Evolutionary conservation across 345 rosid species (phyloP), one percentile per base, ranked within the genome.

Genomic region (Eutrema japonicum): DNA sequence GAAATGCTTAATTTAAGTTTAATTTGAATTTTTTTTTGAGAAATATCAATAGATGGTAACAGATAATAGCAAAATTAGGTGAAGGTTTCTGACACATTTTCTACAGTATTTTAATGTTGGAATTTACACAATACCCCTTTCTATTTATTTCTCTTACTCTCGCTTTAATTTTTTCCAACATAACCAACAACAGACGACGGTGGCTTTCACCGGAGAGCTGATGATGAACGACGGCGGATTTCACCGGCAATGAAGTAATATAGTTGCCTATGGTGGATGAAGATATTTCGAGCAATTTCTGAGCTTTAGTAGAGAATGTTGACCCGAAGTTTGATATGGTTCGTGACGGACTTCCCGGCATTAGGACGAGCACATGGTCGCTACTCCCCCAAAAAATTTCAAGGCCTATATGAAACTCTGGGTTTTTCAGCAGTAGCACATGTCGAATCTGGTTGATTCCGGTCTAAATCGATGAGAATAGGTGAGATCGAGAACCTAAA

Each of bases 321-420:
- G 98, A 94, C 82, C 83, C 86, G 36, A 94, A 94, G 84, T 91
- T 91, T 81, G 86, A 88, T 0, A 82, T 85, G 33, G 94, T 89
- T 10, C 83, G 97, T 5, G 97, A 93, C 88, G 81, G 97, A 93
- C 88, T 81, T 91, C 1, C 96, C 94, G 12, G 51, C 85, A 53
- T 82, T 86, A 80, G 90, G 86, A 3, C 82, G 82, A n/a, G 71
- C 81, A 43, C 79, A 78, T 16, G 82, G 81, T 40, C 85, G 85
- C 76, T 82, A 77, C 68, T 89, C 91, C 72, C 85, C 75, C 62
- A n/a, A 89, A 91, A 59, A 96, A 87, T 3, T 94, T 94, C 84
- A 91, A 88, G 80, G 91, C 97, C 10, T 89, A 94, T 73, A 89
- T 87, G 97, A 83, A 91, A 45, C 82, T 94, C 2, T 94, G 98